Evolutionary conservation across 2,329 filamentous ascomycete genomes (phyloP), one percentile per base, ranked within the genome.

Genomic region (Botrytis porri): DNA sequence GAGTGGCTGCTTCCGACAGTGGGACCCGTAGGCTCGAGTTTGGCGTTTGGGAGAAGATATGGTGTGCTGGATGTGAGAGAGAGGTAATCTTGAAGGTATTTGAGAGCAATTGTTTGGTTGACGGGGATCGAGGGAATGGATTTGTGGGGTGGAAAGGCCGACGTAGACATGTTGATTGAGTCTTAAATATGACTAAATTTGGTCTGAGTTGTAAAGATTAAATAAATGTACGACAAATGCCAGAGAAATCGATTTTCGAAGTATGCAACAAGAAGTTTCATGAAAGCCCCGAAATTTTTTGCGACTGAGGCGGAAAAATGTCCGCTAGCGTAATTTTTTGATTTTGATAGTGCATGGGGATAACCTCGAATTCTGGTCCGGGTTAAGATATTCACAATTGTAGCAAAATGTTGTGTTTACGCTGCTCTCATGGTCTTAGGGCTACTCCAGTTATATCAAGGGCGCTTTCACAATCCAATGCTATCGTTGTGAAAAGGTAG

Each of bases 1-100:
- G 79, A 79, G 25, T 75, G 75, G 25, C 75, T 77, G 18, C 76
- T 75, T 4, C 77, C 78, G 7, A 77, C 75, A 20, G 77, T 77
- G 25, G 80, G 79, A 8, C 80, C 80, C 12, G 78, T 77, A n/a
- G 78, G 71, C 51, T 80, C 77, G 41, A 82, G 77, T 51, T 76
- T 78, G 20, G 80, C 80, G 71, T 81, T 81, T n/a, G 80, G 80
- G 10, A 80, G 78, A 29, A 81, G 77, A 72, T 79, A 75, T 14
- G 80, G 75, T 20, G 74, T 74, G 18, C 75, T 76, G 69, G 75
- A 73, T 10, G 78, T 75, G 16, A 74, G 73, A n/a, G 74, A 67
- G 57, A 82, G 77, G 74, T 81, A 82, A 14, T 69, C 65, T 59
- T 78, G 73, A 25, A 81, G 77, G 72, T 77, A 78, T 75, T 77